phyloP scores from a whole-genome alignment of 257 asterid genomes.

The Thymus quinquecostatus region DNA sequence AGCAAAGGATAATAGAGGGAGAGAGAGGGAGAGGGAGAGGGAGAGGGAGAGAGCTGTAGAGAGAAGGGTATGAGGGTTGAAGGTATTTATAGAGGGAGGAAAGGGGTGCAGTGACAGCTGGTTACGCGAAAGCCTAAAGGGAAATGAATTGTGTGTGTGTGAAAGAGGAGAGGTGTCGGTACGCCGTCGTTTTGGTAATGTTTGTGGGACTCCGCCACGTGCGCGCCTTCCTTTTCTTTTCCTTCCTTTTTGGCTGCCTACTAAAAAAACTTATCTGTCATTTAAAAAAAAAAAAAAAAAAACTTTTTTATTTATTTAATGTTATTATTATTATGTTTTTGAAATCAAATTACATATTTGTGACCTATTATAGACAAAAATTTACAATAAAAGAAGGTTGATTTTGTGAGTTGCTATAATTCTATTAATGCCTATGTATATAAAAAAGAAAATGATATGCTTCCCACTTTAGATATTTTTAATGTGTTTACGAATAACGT shows the following conservation, averaged over 20 bases:
- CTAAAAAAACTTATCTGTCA: not conserved
- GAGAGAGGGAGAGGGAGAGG: not conserved
- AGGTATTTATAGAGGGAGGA: conserved; percentile 26
- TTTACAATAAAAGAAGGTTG: too few relatives aligned
- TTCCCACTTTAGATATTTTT: too few relatives aligned
- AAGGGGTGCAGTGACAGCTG: conserved; percentile 42
- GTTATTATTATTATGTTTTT: not conserved
- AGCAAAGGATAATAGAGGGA: not conserved
- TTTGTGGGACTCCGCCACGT: conserved; percentile 14
- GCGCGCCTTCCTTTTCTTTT: not conserved
- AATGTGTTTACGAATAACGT: too few relatives aligned
- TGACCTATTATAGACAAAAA: too few relatives aligned
- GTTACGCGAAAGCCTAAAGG: not conserved
- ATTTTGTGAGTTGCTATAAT: too few relatives aligned
- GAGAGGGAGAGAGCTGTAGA: too few relatives aligned
- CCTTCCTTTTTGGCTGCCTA: conserved; percentile 11
- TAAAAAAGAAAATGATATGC: too few relatives aligned
- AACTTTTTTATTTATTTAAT: too few relatives aligned
- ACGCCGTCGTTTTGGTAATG: conserved; percentile 32
- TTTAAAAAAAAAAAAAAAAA: too few relatives aligned
- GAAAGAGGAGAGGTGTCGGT: conserved; percentile 28
- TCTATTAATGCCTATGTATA: too few relatives aligned
- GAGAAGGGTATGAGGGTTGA: not conserved
- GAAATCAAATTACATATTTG: too few relatives aligned
- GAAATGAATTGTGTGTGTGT: not conserved